phyloP scores from a whole-genome alignment of 805 yeast species.

The Scheffersomyces stipitis region DNA sequence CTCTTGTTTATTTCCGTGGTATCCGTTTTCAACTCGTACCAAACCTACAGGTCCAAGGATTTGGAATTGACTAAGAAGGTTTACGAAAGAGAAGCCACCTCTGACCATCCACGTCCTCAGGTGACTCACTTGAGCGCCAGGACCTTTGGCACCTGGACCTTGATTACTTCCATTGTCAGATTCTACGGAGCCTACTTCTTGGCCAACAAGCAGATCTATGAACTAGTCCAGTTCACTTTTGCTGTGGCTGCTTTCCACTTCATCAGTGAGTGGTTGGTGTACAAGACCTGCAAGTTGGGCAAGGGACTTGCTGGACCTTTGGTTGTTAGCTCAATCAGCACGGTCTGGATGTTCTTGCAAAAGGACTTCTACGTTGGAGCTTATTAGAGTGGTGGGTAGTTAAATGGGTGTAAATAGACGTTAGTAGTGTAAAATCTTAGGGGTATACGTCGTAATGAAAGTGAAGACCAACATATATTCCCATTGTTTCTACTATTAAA shows the following conservation, averaged over 20 bases:
- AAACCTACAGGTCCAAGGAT: conserved; percentile 73
- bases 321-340: conserved; percentile 66
- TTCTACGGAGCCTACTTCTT: conserved; percentile 79
- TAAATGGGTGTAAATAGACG: too few species aligned
- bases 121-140: conserved; percentile 73
- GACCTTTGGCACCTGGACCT: conserved; percentile 98
- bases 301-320: conserved; percentile 90
- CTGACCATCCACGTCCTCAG: conserved; percentile 25
- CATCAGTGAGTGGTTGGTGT: conserved; percentile 76
- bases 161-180: conserved; percentile 80
- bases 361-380: conserved; percentile 55
- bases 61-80: conserved; percentile 75
- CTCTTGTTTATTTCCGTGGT: conserved; percentile 67
- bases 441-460: too few species aligned
- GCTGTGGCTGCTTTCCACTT: conserved; percentile 84
- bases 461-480: too few species aligned
- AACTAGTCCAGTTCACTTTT: conserved; percentile 77
- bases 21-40: conserved; percentile 87
- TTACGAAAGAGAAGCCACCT: conserved; percentile 46
- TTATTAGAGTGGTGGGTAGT: background rate
- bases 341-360: conserved; percentile 78
- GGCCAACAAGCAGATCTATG: conserved; percentile 66
- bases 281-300: conserved; percentile 77
- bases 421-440: too few species aligned
- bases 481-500: too few species aligned